These are phyloP conservation scores for Lipomyces sp. DNA, from an alignment of 805 yeast species.

Conservation along the genomic window DNA sequence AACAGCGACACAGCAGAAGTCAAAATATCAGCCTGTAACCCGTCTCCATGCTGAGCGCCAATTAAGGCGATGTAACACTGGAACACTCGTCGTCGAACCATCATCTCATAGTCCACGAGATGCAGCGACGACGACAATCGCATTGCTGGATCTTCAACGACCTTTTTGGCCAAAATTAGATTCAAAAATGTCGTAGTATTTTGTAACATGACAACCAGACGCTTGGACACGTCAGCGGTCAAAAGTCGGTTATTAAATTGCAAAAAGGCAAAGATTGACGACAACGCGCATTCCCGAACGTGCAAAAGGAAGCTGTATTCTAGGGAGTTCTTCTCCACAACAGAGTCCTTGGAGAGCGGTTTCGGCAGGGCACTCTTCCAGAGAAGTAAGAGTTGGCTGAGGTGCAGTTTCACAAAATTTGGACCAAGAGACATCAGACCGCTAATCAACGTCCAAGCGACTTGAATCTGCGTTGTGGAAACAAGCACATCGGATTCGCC, in stretches of 20 bases:
- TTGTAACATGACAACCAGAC: constrained; percentile 57
- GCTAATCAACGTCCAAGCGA: constrained; percentile 65
- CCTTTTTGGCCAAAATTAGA: constrained; percentile 42
- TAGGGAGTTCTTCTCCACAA: constrained; percentile 41
- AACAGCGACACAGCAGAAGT: constrained; percentile 44
- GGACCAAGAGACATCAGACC: constrained; percentile 69
- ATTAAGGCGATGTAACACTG: constrained; percentile 52
- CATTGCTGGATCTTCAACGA: constrained; percentile 41
- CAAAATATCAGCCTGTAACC: constrained; percentile 50
- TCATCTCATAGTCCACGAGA: constrained; percentile 43
- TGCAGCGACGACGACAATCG: constrained; percentile 38
- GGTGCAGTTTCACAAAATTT: constrained; percentile 57
- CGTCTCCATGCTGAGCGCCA: constrained; percentile 41
- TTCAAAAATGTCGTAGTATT: constrained; percentile 45
- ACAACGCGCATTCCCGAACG: constrained; percentile 61
- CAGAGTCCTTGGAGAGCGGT: constrained; percentile 49
- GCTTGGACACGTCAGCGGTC: constrained; percentile 51
- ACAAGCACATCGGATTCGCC: constrained; percentile 41
- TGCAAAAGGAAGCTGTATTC: constrained; percentile 49
- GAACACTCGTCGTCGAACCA: constrained; percentile 52
- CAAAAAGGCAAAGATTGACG: constrained; percentile 60
- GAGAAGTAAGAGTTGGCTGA: constrained; percentile 61
- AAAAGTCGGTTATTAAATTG: constrained; percentile 46
- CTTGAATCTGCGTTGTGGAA: constrained; percentile 49
- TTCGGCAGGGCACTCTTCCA: constrained; percentile 65